These are phyloP conservation scores for Fraxinus anomala DNA, from an alignment of 257 asterid genomes.

Conservation along the genomic window DNA sequence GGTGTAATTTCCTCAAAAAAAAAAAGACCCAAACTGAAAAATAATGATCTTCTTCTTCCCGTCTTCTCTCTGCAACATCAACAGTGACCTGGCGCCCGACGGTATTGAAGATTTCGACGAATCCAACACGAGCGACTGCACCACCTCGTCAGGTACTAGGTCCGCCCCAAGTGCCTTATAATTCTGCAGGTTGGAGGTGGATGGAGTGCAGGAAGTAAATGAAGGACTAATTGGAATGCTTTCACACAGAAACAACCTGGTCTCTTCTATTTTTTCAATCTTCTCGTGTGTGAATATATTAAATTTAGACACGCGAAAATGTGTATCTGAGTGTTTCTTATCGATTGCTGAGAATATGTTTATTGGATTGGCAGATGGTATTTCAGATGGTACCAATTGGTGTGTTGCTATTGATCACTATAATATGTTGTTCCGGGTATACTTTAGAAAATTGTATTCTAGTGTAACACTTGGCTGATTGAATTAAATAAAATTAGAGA, in stretches of 20 bases:
- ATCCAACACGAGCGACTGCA: too few species aligned
- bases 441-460: background rate
- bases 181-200: conserved; percentile 33
- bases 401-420: conserved; percentile 45
- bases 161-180: too few species aligned
- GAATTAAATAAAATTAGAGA: background rate
- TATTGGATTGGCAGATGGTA: conserved; percentile 28
- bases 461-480: background rate
- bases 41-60: too few species aligned
- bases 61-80: too few species aligned
- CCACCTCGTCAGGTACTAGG: too few species aligned
- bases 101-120: too few species aligned
- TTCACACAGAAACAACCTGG: conserved; percentile 24
- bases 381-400: conserved; percentile 36
- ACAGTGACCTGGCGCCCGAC: too few species aligned
- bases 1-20: too few species aligned
- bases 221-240: conserved; percentile 46
- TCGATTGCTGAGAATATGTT: background rate
- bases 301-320: too few species aligned
- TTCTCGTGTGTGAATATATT: background rate
- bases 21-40: too few species aligned
- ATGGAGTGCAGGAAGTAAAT: conserved; percentile 35
- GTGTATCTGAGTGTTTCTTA: background rate
- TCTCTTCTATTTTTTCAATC: too few species aligned
- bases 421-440: conserved; percentile 35